Evolutionary conservation across 352 stramenopile species (phyloP).

Genomic region (Phytophthora pistaciae): DNA sequence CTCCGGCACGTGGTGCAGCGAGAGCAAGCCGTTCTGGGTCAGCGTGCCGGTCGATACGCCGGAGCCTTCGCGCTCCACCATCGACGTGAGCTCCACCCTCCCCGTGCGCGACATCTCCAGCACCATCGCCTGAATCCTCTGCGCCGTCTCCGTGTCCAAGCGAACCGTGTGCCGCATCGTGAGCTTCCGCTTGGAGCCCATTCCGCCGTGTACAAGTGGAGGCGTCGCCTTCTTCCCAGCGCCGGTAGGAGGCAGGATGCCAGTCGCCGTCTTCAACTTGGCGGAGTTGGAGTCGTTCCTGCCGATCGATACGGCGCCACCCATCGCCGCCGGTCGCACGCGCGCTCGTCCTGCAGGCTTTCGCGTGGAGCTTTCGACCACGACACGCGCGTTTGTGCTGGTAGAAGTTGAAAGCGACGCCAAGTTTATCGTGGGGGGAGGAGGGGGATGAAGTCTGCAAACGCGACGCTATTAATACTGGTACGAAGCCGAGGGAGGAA

Average conservation of each 20-base stretch:
- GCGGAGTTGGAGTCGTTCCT: slow-evolving; percentile 3
- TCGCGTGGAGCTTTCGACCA: no score
- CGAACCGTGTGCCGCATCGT: slow-evolving; percentile 47
- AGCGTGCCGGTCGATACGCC: slow-evolving; percentile 55
- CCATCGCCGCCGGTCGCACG: slow-evolving; percentile 23
- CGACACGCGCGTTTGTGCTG: background rate
- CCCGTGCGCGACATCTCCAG: slow-evolving; percentile 60
- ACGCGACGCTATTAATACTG: slow-evolving; percentile 19
- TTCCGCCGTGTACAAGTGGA: slow-evolving; percentile 7
- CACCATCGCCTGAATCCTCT: slow-evolving; percentile 51
- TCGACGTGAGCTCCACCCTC: slow-evolving; percentile 71
- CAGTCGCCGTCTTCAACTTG: slow-evolving; percentile 20
- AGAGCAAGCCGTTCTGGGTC: slow-evolving; percentile 54
- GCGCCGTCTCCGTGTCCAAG: slow-evolving; percentile 36
- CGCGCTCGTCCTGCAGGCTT: slow-evolving; percentile 1
- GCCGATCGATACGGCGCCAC: slow-evolving; percentile 35
- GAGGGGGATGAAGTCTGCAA: background rate
- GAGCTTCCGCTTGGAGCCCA: slow-evolving; percentile 37
- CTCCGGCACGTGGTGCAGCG: slow-evolving; percentile 57
- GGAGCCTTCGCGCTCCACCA: slow-evolving; percentile 50
- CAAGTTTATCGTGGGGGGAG: background rate
- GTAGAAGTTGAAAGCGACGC: background rate
- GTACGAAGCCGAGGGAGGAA: background rate
- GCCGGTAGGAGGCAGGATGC: slow-evolving; percentile 14
- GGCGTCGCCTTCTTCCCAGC: slow-evolving; percentile 5